Evolutionary conservation across 108 stramenopile genomes (phyloP).

Genomic region (Nitzschia palea): DNA sequence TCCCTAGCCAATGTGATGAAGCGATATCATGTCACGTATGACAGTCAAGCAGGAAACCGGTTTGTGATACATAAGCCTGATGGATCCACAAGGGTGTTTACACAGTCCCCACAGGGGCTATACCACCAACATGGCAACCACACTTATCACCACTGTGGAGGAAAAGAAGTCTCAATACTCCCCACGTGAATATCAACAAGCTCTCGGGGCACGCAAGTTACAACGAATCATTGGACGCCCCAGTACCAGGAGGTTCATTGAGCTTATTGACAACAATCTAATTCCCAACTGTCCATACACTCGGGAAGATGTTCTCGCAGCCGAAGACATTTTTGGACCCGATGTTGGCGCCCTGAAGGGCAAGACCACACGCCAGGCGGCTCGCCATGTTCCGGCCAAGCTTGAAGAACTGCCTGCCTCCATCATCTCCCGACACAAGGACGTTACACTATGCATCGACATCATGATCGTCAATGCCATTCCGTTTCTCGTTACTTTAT

Average conservation of each 20-base stretch:
- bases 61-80: too few species aligned
- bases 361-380: background rate
- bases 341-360: conserved; percentile 22
- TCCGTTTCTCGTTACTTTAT: conserved; percentile 40
- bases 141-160: conserved; percentile 1
- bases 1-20: background rate
- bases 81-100: background rate
- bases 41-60: background rate
- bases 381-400: background rate
- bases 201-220: background rate
- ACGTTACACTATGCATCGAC: conserved; percentile 33
- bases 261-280: conserved; percentile 29
- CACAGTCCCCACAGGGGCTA: background rate
- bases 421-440: conserved; percentile 17
- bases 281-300: conserved; percentile 31
- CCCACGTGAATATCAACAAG: conserved; percentile 3
- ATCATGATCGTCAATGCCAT: conserved; percentile 42
- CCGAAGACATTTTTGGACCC: conserved; percentile 23
- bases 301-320: background rate
- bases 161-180: background rate
- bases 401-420: conserved; percentile 10
- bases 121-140: background rate
- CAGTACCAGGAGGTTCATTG: background rate
- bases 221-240: conserved; percentile 8
- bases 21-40: conserved; percentile 11